phyloP scores from a whole-genome alignment of 192 early-diverging fungal species.

The Coemansia sp. region DNA sequence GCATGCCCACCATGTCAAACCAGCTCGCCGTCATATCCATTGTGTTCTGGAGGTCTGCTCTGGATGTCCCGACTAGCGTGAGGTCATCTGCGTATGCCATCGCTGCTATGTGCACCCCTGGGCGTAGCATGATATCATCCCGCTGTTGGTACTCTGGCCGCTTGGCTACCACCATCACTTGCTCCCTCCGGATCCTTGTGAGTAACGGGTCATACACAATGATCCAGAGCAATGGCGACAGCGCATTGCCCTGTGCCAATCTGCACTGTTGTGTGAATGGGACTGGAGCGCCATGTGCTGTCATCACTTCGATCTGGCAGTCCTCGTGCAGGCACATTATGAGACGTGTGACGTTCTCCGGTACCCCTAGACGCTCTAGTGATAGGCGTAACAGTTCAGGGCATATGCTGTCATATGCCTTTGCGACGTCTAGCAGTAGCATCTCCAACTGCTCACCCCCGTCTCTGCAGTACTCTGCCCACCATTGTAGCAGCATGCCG shows the following conservation, averaged over 20 bases:
- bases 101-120: neutral
- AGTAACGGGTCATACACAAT: slow-evolving; percentile 17
- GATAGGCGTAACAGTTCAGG: neutral
- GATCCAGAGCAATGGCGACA: slow-evolving; percentile 21
- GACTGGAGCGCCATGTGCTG: neutral
- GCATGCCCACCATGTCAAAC: slow-evolving; percentile 1
- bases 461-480: neutral
- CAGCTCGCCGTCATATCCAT: neutral
- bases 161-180: neutral
- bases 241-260: slow-evolving; percentile 13
- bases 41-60: neutral
- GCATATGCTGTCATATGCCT: slow-evolving; percentile 20
- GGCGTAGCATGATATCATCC: no score
- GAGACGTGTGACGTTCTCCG: neutral
- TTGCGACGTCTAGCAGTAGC: slow-evolving; percentile 17
- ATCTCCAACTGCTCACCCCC: neutral
- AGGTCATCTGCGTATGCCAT: slow-evolving; percentile 12
- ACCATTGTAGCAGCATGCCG: slow-evolving; percentile 2
- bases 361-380: neutral
- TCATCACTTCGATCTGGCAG: neutral
- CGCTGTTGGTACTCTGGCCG: neutral
- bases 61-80: neutral
- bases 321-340: slow-evolving; percentile 4
- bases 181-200: neutral
- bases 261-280: slow-evolving; percentile 14